These are phyloP conservation scores for Arachis hypogaea DNA, from an alignment of 306 rosid species.

Conservation along the genomic window DNA sequence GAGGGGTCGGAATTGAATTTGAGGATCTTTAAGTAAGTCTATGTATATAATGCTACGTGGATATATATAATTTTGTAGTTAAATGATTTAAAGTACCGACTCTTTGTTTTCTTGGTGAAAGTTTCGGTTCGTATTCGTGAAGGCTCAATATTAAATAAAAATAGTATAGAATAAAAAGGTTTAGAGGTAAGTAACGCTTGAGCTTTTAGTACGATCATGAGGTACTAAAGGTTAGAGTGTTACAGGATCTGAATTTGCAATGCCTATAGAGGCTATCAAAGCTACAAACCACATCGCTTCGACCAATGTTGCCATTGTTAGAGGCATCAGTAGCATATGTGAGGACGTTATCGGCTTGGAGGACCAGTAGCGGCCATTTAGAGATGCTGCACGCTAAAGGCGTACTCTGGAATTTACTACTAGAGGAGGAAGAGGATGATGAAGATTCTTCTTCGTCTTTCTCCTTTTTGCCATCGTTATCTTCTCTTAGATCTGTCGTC, in stretches of 20 bases:
- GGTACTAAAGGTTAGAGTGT: too few relatives aligned
- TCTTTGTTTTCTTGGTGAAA: too few relatives aligned
- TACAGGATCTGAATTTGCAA: slow-evolving; percentile 32
- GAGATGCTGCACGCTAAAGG: slow-evolving; percentile 80
- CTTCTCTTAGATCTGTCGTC: slow-evolving; percentile 62
- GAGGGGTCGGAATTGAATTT: too few relatives aligned
- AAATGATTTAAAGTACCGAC: too few relatives aligned
- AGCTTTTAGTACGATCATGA: too few relatives aligned
- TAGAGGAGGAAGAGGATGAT: slow-evolving; percentile 48
- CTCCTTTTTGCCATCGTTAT: slow-evolving; percentile 29
- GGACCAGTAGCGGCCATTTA: slow-evolving; percentile 81
- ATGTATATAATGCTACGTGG: too few relatives aligned
- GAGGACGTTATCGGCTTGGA: slow-evolving; percentile 83
- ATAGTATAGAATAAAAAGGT: too few relatives aligned
- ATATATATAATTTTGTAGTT: too few relatives aligned
- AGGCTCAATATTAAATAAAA: too few relatives aligned
- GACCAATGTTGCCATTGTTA: slow-evolving; percentile 17
- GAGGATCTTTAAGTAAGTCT: too few relatives aligned
- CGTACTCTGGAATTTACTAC: slow-evolving; percentile 92
- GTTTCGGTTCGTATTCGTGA: too few relatives aligned
- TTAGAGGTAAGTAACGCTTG: too few relatives aligned
- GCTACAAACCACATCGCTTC: slow-evolving; percentile 68
- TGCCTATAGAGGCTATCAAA: slow-evolving; percentile 49
- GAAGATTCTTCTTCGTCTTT: slow-evolving; percentile 16
- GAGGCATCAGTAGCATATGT: slow-evolving; percentile 53